Base-by-base conservation (phyloP, 495 filamentous ascomycete species). In the Xylaria palmicola region DNA sequence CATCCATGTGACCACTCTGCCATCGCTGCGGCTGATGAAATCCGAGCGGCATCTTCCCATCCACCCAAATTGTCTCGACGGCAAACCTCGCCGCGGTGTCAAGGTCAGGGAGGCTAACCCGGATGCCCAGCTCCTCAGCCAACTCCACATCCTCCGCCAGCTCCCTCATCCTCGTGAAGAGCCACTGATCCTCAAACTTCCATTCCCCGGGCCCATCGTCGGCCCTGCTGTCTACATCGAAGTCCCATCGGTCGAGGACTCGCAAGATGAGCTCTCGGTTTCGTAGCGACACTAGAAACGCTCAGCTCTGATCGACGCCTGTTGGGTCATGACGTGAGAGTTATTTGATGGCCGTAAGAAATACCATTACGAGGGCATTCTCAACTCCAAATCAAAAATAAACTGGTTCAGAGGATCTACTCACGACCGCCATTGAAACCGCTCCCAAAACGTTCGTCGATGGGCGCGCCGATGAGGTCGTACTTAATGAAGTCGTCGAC, bases 401-500 rank as follows among this genome's bases (percentile, higher is more conserved):
- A n/a, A n/a, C n/a, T n/a, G n/a, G n/a, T n/a, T n/a, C n/a, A n/a
- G n/a, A n/a, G n/a, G n/a, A n/a, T n/a, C n/a, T n/a, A n/a, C n/a
- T n/a, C n/a, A n/a, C n/a, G 56, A 0, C 71, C 73, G 15, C 71
- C 71, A 59, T 74, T 74, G 54, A 68, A 71, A 26, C 68, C 70
- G 30, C 56, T 39, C 10, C 67, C 62, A 15, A 54, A 52, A 0
- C 20, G 29, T 24, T 32, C 1, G 24, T 58, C 41, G 36, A 75
- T 65, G 24, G 67, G 62, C 9, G 69, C 71, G 0, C 71, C 71
- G 36, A 75, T 53, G 19, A 72, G 63, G 56, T 72, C 71, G 47
- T 67, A 75, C 6, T 64, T 51, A 36, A 73, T 47, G 48, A 67
- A 74, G 51, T 73, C 72, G n/a, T 75, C 72, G n/a, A 71, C 67